Percentiles rank a stretch among this genome's conserved stretches.
Conservation (phyloP, 495 filamentous ascomycete genomes). For the Neurospora sp. region DNA sequence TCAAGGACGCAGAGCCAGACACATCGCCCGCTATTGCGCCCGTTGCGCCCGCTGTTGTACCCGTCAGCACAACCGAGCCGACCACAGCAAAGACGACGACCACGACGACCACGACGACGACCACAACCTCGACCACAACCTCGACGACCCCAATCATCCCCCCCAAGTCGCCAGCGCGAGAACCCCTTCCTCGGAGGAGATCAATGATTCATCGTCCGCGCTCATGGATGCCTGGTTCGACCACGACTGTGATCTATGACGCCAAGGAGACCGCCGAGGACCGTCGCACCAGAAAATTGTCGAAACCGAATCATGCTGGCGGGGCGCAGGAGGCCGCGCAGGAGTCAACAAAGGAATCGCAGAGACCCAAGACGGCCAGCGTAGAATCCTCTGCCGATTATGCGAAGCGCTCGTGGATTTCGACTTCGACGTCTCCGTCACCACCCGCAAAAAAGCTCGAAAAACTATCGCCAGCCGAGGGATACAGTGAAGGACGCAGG, state of each 20-base stretch:
- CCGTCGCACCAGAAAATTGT: conserved; percentile 11
- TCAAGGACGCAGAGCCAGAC: conserved; percentile 15
- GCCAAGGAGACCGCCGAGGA: conserved; percentile 2
- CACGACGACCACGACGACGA: not conserved
- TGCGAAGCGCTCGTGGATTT: conserved; percentile 57
- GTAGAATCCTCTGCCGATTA: conserved; percentile 57
- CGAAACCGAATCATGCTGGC: conserved; percentile 14
- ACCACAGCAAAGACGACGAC: not conserved
- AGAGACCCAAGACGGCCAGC: conserved; percentile 17
- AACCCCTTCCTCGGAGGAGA: conserved; percentile 13
- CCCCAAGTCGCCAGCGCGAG: not conserved
- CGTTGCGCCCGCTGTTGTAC: not conserved
- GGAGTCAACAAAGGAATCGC: conserved; percentile 8
- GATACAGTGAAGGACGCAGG: not conserved
- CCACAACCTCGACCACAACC: conserved; percentile 18
- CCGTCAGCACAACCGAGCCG: not conserved
- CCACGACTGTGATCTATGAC: conserved; percentile 14
- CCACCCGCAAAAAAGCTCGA: conserved; percentile 29
- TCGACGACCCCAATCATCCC: conserved; percentile 12
- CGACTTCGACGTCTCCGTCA: conserved; percentile 51
- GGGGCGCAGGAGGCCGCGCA: conserved; percentile 1
- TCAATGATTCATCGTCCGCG: conserved; percentile 32
- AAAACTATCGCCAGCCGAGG: conserved; percentile 9
- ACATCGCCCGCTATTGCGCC: conserved; percentile 5
- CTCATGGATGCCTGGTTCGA: conserved; percentile 36